phyloP scores from a whole-genome alignment of 345 rosid genomes.

The Eucalyptus polyanthemos region DNA sequence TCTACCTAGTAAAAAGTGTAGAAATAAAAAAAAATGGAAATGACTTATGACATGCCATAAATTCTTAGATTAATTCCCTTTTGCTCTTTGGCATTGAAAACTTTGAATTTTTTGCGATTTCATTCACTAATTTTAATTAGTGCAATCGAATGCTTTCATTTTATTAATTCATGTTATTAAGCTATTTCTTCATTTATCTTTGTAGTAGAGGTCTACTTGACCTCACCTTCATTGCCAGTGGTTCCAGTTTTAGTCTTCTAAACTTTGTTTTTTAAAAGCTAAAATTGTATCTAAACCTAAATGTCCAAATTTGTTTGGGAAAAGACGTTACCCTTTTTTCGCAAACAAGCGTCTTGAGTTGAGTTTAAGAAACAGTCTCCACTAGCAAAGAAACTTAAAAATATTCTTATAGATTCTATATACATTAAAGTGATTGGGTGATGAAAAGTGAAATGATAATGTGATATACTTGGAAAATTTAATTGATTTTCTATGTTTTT shows the following conservation, averaged over 20 bases:
- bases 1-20: background rate
- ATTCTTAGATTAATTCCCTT: background rate
- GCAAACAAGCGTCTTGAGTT: background rate
- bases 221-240: background rate
- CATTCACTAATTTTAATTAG: background rate
- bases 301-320: background rate
- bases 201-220: background rate
- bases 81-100: background rate
- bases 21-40: background rate
- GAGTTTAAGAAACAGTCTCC: background rate
- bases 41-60: background rate
- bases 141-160: background rate
- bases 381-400: background rate
- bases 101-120: background rate
- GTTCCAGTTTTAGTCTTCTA: background rate
- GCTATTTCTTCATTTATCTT: background rate
- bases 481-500: background rate
- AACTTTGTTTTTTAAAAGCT: background rate
- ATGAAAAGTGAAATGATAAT: background rate
- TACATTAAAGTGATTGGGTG: background rate
- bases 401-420: background rate
- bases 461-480: background rate
- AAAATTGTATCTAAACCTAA: background rate
- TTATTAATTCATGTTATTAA: background rate
- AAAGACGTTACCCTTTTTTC: background rate